Evolutionary conservation across 257 asterid species (phyloP).

Genomic region (Scutellaria minor): DNA sequence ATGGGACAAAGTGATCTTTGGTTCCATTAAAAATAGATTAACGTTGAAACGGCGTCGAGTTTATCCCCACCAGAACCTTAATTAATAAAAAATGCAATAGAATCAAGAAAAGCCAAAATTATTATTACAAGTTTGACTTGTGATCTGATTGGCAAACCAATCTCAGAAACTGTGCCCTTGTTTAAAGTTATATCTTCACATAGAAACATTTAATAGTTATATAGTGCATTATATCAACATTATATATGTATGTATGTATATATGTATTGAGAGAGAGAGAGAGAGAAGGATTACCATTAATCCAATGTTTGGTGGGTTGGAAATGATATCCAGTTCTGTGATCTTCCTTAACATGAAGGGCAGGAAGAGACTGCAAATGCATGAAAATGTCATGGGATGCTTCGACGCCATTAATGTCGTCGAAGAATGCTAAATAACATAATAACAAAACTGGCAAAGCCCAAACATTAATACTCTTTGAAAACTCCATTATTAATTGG

Average conservation of each 20-base stretch:
- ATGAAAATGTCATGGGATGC: constrained; percentile 51
- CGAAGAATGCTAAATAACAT: constrained; percentile 30
- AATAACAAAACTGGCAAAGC: constrained; percentile 26
- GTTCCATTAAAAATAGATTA: too few relatives aligned
- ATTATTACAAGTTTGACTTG: background rate
- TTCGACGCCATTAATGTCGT: constrained; percentile 38
- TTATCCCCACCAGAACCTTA: background rate
- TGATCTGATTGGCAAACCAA: constrained; percentile 14
- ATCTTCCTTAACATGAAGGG: constrained; percentile 17
- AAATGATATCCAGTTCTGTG: constrained; percentile 70
- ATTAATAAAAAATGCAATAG: background rate
- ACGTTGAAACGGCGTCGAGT: too few relatives aligned
- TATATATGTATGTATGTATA: too few relatives aligned
- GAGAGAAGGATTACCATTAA: constrained; percentile 49
- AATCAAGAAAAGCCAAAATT: constrained; percentile 1
- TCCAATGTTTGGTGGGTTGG: constrained; percentile 66
- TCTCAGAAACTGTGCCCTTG: background rate
- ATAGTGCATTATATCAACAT: too few relatives aligned
- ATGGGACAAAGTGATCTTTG: background rate
- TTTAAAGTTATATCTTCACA: too few relatives aligned
- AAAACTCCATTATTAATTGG: background rate
- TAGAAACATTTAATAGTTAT: too few relatives aligned
- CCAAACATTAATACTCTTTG: background rate
- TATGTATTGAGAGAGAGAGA: too few relatives aligned
- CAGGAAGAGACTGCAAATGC: constrained; percentile 32